phyloP scores from a whole-genome alignment of 1,139 yeast species.

The Ogataea hybrid region DNA sequence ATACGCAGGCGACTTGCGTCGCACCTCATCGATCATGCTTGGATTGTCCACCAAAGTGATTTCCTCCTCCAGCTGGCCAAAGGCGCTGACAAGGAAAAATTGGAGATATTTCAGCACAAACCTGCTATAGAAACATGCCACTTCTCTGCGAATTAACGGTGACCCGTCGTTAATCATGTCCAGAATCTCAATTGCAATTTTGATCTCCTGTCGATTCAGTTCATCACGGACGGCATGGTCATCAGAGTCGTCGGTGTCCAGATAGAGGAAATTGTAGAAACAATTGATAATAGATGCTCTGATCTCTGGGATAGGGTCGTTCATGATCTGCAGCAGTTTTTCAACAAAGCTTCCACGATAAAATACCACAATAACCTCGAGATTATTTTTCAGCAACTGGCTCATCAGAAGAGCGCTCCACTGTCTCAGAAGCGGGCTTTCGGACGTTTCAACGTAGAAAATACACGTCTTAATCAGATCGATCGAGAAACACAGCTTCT shows the following conservation, averaged over 20 bases:
- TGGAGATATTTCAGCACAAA: conserved; percentile 69
- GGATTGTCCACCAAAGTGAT: conserved; percentile 65
- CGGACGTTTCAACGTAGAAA: conserved; percentile 65
- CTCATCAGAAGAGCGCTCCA: conserved; percentile 86
- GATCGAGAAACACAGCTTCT: conserved; percentile 70
- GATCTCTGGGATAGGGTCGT: conserved; percentile 94
- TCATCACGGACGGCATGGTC: conserved; percentile 33
- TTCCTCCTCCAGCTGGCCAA: conserved; percentile 82
- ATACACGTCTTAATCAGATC: conserved; percentile 72
- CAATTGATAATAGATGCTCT: conserved; percentile 82
- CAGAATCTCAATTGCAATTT: conserved; percentile 48
- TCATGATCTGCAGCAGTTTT: conserved; percentile 54
- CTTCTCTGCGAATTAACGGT: conserved; percentile 82
- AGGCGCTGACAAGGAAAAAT: conserved; percentile 85
- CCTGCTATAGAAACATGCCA: conserved; percentile 71
- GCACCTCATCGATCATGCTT: conserved; percentile 53
- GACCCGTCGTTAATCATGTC: conserved; percentile 78
- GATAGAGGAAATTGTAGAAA: conserved; percentile 54
- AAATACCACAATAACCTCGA: conserved; percentile 75
- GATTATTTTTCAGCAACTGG: conserved; percentile 70
- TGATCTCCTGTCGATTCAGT: conserved; percentile 52
- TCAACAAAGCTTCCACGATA: conserved; percentile 64
- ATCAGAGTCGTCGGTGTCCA: conserved; percentile 43
- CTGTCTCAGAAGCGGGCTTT: conserved; percentile 82
- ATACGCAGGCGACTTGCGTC: conserved; percentile 68